Evolutionary conservation across 306 rosid species (phyloP).

Genomic region (Malus sylvestris): DNA sequence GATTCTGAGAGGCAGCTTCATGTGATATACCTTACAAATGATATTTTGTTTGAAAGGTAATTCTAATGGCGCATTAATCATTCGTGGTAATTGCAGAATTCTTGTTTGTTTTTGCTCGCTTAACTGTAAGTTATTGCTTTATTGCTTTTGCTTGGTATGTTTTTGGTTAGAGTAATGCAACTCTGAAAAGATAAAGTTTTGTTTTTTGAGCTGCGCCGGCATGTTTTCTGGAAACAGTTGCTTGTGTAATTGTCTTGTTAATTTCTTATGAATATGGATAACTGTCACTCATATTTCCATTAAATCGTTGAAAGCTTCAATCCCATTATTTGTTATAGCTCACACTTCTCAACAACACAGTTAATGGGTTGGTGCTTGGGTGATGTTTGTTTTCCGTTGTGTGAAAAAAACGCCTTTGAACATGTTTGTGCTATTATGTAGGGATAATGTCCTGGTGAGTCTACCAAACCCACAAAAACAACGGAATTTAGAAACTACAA

Average conservation of each 20-base stretch:
- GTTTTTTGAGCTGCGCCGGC: neutral
- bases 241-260: neutral
- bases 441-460: neutral
- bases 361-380: neutral
- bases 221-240: neutral
- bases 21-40: constrained; percentile 82
- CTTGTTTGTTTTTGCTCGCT: neutral
- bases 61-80: neutral
- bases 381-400: neutral
- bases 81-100: neutral
- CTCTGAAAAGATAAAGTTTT: neutral
- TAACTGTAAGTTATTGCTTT: neutral
- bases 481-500: no score
- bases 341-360: neutral
- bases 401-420: neutral
- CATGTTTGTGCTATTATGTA: neutral
- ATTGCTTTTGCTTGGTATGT: neutral
- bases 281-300: neutral
- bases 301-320: neutral
- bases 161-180: neutral
- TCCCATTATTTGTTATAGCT: neutral
- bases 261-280: neutral
- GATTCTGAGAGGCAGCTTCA: constrained; percentile 91
- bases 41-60: constrained; percentile 91
- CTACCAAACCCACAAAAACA: no score